These are phyloP conservation scores for Retiboletus fuscus DNA, from an alignment of 1,284 basidiomycete species.

Conservation along the genomic window DNA sequence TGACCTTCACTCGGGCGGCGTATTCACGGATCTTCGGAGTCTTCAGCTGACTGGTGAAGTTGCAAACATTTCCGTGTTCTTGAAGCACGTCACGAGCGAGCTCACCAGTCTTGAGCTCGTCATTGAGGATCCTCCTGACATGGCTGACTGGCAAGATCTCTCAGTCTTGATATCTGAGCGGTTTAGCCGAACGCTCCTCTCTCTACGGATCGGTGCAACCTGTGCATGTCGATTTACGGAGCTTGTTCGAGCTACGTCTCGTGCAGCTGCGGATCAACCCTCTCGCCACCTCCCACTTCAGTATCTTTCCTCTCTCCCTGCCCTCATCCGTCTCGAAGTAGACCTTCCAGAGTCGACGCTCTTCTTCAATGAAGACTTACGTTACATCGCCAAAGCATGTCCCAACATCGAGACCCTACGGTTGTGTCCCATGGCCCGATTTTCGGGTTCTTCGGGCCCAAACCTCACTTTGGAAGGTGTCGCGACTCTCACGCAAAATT, in stretches of 20 bases:
- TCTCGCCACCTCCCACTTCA: constrained; percentile 69
- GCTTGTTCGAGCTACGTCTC: constrained; percentile 72
- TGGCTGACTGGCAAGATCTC: constrained; percentile 77
- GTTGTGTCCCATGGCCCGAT: constrained; percentile 74
- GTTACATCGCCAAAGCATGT: constrained; percentile 66
- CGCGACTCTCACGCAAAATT: constrained; percentile 66
- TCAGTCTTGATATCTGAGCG: constrained; percentile 69
- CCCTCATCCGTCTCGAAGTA: constrained; percentile 70
- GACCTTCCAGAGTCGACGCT: constrained; percentile 80
- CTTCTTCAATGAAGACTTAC: constrained; percentile 70
- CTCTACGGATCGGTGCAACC: constrained; percentile 70
- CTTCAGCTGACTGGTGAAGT: constrained; percentile 77
- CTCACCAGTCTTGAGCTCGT: constrained; percentile 73
- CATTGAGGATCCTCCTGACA: constrained; percentile 80
- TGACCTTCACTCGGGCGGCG: constrained; percentile 61
- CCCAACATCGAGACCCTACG: constrained; percentile 74
- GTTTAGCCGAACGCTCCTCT: constrained; percentile 69
- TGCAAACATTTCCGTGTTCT: constrained; percentile 73
- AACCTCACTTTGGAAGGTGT: constrained; percentile 69
- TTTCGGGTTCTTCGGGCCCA: constrained; percentile 62
- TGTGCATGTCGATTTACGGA: constrained; percentile 73
- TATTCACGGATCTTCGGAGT: constrained; percentile 68
- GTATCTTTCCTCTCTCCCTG: constrained; percentile 64
- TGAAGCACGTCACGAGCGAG: constrained; percentile 71
- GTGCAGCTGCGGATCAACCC: constrained; percentile 65